A percentile compares a stretch with the other conserved stretches of the same genome.
These are phyloP conservation scores for Pseudocercospora fuligena DNA, from an alignment of 2,329 filamentous ascomycete species.

Conservation along the genomic window DNA sequence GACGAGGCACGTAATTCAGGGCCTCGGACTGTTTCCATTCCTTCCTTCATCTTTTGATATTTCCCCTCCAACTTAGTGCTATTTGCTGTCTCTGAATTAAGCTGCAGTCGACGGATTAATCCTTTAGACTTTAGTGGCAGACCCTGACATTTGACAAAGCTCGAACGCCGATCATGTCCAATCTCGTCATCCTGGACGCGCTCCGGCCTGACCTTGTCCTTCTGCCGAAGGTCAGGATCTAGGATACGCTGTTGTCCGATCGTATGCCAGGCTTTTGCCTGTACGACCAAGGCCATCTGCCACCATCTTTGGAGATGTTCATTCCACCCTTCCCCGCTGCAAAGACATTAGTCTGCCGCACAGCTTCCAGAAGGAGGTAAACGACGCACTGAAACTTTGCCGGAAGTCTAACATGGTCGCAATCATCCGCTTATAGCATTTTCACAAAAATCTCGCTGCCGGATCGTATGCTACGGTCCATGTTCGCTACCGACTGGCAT, in stretches of 20 bases:
- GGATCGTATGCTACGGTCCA: background rate
- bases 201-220: background rate
- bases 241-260: background rate
- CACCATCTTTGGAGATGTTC: background rate
- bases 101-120: background rate
- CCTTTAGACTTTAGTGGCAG: background rate
- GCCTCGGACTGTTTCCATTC: background rate
- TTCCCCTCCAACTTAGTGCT: background rate
- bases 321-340: background rate
- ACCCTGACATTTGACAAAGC: background rate
- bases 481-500: background rate
- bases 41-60: background rate
- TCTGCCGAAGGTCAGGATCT: background rate
- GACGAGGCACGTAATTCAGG: background rate
- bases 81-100: background rate
- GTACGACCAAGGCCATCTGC: background rate
- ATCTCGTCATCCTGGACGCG: background rate
- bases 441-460: background rate
- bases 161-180: constrained; percentile 2
- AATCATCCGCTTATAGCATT: background rate
- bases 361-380: background rate
- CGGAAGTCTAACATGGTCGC: background rate
- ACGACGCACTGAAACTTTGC: background rate
- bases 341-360: background rate
- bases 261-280: background rate